Base-by-base conservation (phyloP, 768 basidiomycete species). In the Pulveroboletus frians region DNA sequence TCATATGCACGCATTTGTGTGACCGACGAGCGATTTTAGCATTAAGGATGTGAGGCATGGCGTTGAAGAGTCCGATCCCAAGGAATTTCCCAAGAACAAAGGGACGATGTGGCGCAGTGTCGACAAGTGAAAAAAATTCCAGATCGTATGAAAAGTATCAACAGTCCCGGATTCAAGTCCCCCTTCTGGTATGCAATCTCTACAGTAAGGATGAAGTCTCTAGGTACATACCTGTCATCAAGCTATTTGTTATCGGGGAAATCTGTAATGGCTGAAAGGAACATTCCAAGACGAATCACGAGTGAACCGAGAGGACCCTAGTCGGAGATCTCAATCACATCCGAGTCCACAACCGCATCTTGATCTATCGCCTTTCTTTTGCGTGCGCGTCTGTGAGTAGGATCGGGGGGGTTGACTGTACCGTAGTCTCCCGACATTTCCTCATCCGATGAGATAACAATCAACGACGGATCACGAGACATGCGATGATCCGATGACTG, bases 261-360 rank as follows among this genome's bases (percentile, higher is more conserved):
- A 23, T 27, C 15, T 13, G n/a, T 23, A 4, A 45, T n/a, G 13
- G 35, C 14, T 17, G 20, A 27, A 27, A 38, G 26, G 17, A 21
- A 8, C 21, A 4, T 21, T 26, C n/a, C 11, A 15, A 36, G 39
- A 50, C 18, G n/a, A 32, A 34, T 21, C 3, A 27, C 9, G n/a
- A 17, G 37, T 10, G 15, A 14, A 15, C 17, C 18, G n/a, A 32
- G 26, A 43, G 10, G 26, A 34, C 32, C 30, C 48, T 62, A 62
- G 41, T 60, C 55, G 40, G 76, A 81, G 35, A 88, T 68, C 49
- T 82, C 78, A 56, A 88, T 80, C 26, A 87, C 70, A 21, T 81
- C 78, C 15, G 64, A 67, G 21, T 66, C 59, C 10, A 54, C 17
- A 55, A 30, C 76, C 67, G 56, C 71, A 62, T 63, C 56, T 21